Percentiles rank a stretch among this genome's conserved stretches.
phyloP scores from a whole-genome alignment of 208 protist genomes.

The Leishmania braziliensis region DNA sequence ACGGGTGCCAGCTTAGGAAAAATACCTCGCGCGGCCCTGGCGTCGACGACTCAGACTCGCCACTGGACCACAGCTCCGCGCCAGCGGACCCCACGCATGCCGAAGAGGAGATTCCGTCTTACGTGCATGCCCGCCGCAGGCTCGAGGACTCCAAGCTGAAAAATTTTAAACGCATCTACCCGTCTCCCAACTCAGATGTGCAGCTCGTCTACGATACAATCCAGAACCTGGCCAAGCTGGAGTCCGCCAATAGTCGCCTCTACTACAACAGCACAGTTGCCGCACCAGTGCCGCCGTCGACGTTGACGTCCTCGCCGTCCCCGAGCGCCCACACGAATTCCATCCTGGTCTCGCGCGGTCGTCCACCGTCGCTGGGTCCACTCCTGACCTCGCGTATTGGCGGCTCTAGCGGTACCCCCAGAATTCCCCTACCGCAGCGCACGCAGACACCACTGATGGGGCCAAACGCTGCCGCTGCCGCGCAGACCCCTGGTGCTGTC shows the following conservation, averaged over 20 bases:
- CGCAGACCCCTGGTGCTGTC: not conserved
- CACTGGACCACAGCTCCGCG: constrained; percentile 1
- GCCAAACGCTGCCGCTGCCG: not conserved
- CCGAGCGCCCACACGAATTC: constrained; percentile 14
- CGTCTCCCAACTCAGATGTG: constrained; percentile 54
- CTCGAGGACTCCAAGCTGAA: constrained; percentile 80
- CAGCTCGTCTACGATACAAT: constrained; percentile 78
- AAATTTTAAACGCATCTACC: constrained; percentile 87
- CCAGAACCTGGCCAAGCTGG: constrained; percentile 41
- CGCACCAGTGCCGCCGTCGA: constrained; percentile 14
- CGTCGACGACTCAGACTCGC: not conserved
- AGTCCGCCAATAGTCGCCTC: constrained; percentile 40
- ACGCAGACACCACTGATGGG: constrained; percentile 3
- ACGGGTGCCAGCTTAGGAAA: constrained; percentile 24
- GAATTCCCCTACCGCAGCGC: constrained; percentile 9
- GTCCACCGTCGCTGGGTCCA: constrained; percentile 25
- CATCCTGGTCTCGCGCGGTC: constrained; percentile 9
- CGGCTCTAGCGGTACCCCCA: constrained; percentile 17
- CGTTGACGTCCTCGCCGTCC: not conserved
- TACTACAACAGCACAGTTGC: constrained; percentile 39
- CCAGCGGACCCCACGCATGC: not conserved
- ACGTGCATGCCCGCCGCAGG: constrained; percentile 29
- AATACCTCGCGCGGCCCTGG: constrained; percentile 13
- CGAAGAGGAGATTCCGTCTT: constrained; percentile 19
- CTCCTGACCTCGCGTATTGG: constrained; percentile 22